phyloP scores from a whole-genome alignment of 306 rosid genomes.

The Cicer yamashitae region DNA sequence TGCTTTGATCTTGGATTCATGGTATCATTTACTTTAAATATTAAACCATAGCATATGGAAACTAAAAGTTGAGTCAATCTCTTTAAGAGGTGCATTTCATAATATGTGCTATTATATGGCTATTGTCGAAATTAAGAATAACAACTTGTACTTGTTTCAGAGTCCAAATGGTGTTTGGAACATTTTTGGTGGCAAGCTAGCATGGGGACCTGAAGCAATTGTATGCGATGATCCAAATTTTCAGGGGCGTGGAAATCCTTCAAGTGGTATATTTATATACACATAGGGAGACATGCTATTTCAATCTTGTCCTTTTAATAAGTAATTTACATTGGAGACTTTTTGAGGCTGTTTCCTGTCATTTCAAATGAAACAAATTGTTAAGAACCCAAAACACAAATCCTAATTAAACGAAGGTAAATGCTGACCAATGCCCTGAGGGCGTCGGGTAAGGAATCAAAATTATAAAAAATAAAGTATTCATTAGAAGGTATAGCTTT shows the following conservation, averaged over 20 bases:
- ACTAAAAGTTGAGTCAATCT: conserved; percentile 24
- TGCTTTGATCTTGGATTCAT: conserved; percentile 17
- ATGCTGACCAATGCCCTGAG: neutral
- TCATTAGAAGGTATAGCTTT: neutral
- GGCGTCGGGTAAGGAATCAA: neutral
- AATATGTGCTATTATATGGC: neutral
- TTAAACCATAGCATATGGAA: conserved; percentile 27
- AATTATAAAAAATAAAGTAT: neutral
- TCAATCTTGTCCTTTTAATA: conserved; percentile 9
- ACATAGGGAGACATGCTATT: neutral
- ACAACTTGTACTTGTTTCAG: conserved; percentile 55
- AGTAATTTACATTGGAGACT: conserved; percentile 21
- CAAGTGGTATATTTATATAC: conserved; percentile 61
- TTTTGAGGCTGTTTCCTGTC: conserved; percentile 33
- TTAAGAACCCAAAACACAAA: neutral
- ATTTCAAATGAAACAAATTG: conserved; percentile 11
- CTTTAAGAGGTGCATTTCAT: conserved; percentile 28
- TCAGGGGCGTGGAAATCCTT: conserved; percentile 76
- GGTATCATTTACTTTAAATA: conserved; percentile 12
- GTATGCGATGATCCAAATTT: conserved; percentile 84
- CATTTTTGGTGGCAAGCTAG: conserved; percentile 79
- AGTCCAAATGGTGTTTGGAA: conserved; percentile 86
- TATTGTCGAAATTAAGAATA: conserved; percentile 26
- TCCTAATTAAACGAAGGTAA: conserved; percentile 14
- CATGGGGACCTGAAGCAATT: conserved; percentile 87